Conservation (phyloP, 352 stramenopile species). For the Globisporangium nodosum region DNA sequence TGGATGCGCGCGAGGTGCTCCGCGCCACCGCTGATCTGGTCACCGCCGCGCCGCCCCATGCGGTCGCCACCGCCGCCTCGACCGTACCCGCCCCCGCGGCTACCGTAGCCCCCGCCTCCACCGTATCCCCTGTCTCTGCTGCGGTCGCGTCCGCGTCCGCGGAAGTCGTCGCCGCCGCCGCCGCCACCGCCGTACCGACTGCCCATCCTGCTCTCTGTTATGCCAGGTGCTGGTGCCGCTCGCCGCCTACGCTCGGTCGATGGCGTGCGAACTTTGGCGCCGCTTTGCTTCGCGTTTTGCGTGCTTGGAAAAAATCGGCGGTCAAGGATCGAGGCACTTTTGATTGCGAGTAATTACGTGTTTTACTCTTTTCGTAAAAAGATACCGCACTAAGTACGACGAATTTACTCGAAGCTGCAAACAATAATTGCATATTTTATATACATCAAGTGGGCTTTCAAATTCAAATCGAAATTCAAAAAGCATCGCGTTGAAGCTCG, state of each 20-base stretch:
- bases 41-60: slow-evolving; percentile 30
- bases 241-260: not conserved
- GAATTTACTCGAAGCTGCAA: not conserved
- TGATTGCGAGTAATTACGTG: not conserved
- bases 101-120: slow-evolving; percentile 57
- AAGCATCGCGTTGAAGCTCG: not conserved
- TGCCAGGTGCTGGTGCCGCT: not conserved
- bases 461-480: not conserved
- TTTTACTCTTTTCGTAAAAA: not conserved
- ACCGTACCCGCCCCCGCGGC: slow-evolving; percentile 51
- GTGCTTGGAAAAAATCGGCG: not conserved
- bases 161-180: slow-evolving; percentile 56
- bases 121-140: slow-evolving; percentile 64
- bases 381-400: not conserved
- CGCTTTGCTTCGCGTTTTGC: slow-evolving; percentile 2
- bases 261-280: not conserved
- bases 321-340: not conserved
- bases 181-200: slow-evolving; percentile 66
- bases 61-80: slow-evolving; percentile 41
- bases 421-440: too few species aligned
- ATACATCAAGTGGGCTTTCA: not conserved
- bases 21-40: slow-evolving; percentile 77
- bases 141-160: slow-evolving; percentile 46
- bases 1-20: slow-evolving; percentile 97
- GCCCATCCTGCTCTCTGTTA: slow-evolving; percentile 22